Conservation (phyloP, 2,329 filamentous ascomycete species). For the Colletotrichum tropicale region DNA sequence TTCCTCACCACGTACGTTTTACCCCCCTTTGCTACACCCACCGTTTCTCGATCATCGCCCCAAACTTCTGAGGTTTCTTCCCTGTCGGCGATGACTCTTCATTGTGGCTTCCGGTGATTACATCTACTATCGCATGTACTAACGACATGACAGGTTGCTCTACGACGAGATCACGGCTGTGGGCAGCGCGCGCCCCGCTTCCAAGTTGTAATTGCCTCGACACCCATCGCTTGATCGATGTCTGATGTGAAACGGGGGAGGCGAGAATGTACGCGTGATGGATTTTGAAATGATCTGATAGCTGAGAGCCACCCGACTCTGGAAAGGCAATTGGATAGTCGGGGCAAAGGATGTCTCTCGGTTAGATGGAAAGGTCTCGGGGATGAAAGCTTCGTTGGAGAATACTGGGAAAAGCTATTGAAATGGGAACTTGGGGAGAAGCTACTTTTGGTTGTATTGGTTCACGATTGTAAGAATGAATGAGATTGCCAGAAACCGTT, state of each 20-base stretch:
- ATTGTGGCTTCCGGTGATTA: slow-evolving; percentile 9
- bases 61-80: neutral
- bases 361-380: neutral
- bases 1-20: slow-evolving; percentile 81
- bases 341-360: neutral
- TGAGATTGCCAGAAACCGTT: neutral
- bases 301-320: neutral
- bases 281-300: neutral
- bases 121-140: slow-evolving; percentile 19
- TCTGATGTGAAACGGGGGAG: neutral
- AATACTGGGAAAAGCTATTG: neutral
- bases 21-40: neutral
- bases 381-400: neutral
- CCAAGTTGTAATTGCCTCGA: slow-evolving; percentile 60
- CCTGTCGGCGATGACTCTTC: neutral
- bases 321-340: neutral
- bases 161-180: slow-evolving; percentile 88
- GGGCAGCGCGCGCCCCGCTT: slow-evolving; percentile 63
- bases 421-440: neutral
- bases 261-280: neutral
- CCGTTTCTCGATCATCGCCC: neutral
- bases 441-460: neutral
- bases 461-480: neutral
- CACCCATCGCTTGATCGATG: neutral
- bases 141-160: slow-evolving; percentile 61